Evolutionary conservation across 1,139 yeast genomes (phyloP).

Genomic region (Candida freyschussii): DNA sequence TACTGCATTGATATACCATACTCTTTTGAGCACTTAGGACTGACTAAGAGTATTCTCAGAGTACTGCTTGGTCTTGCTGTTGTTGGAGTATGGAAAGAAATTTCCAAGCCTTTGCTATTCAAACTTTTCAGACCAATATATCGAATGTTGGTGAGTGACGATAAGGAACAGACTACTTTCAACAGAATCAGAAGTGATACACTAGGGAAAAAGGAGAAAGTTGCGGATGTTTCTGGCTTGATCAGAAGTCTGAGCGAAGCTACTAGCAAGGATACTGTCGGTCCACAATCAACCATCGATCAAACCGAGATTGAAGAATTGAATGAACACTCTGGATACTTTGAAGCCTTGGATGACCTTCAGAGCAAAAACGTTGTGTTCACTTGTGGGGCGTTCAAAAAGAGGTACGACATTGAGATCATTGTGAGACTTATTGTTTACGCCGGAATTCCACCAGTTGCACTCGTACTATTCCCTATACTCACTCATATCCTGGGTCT

Average conservation of each 20-base stretch:
- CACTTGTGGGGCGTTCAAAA: slow-evolving; percentile 26
- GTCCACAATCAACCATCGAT: slow-evolving; percentile 23
- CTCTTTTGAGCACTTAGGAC: slow-evolving; percentile 38
- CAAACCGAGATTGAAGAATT: slow-evolving; percentile 21
- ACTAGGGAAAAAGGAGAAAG: slow-evolving; percentile 30
- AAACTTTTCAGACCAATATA: slow-evolving; percentile 46
- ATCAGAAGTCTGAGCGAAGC: slow-evolving; percentile 20
- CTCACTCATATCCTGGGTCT: slow-evolving; percentile 18
- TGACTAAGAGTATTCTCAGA: slow-evolving; percentile 38
- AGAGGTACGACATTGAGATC: slow-evolving; percentile 65
- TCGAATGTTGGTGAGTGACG: slow-evolving; percentile 28
- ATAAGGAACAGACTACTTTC: slow-evolving; percentile 15
- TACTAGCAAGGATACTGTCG: slow-evolving; percentile 17
- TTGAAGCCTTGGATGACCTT: slow-evolving; percentile 19
- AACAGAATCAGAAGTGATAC: slow-evolving; percentile 26
- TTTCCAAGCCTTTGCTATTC: slow-evolving; percentile 59
- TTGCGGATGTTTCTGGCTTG: slow-evolving; percentile 36
- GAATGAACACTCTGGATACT: slow-evolving; percentile 13
- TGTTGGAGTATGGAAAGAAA: slow-evolving; percentile 66
- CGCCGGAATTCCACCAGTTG: slow-evolving; percentile 58
- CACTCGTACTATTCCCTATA: slow-evolving; percentile 42
- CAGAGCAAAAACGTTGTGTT: slow-evolving; percentile 18
- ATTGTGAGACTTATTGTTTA: slow-evolving; percentile 69
- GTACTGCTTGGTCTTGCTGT: slow-evolving; percentile 50
- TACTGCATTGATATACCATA: slow-evolving; percentile 32